These are phyloP conservation scores for Nephelium lappaceum DNA, from an alignment of 345 rosid species.

Conservation along the genomic window DNA sequence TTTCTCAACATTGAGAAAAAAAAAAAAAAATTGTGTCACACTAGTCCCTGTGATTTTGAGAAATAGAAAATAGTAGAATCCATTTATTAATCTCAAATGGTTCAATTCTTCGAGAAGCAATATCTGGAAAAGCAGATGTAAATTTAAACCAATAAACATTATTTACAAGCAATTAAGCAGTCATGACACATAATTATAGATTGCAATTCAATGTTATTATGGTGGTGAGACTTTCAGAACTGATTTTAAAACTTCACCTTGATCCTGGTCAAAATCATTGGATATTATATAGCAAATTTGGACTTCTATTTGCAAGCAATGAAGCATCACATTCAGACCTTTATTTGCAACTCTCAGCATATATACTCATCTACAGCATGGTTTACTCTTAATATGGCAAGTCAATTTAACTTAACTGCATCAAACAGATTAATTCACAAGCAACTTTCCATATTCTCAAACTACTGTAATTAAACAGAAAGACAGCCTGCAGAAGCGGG, in stretches of 20 bases:
- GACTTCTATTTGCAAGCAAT: background rate
- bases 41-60: background rate
- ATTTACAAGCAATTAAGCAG: slow-evolving; percentile 9
- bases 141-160: background rate
- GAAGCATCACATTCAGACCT: background rate
- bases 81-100: background rate
- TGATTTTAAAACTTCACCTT: background rate
- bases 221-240: background rate
- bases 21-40: too few species aligned
- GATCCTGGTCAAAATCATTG: background rate
- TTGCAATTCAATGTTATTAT: background rate
- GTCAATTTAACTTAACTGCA: background rate
- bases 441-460: background rate
- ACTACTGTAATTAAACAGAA: background rate
- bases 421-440: background rate
- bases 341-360: background rate
- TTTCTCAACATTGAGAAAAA: background rate
- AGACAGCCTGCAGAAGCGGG: background rate
- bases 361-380: background rate
- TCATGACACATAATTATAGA: background rate
- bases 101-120: background rate
- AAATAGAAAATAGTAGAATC: background rate
- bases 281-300: background rate
- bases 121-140: background rate
- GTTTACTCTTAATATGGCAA: background rate